These are phyloP conservation scores for Apostasia ramifera DNA, from an alignment of 106 monocot species.

Conservation along the genomic window DNA sequence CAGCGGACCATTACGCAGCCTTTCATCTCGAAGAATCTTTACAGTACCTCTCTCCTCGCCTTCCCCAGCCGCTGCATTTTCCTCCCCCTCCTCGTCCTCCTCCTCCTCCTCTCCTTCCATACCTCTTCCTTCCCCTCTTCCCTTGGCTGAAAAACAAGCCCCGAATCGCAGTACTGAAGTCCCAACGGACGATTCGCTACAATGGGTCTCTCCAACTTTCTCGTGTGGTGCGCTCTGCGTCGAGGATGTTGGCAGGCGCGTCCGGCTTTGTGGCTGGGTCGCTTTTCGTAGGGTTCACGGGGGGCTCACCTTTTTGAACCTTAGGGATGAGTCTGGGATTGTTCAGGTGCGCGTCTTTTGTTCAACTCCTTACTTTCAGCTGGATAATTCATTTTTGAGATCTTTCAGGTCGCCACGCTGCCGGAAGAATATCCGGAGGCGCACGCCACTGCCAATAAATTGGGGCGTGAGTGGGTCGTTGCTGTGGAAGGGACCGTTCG, in stretches of 20 bases:
- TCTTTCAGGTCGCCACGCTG: slow-evolving; percentile 63
- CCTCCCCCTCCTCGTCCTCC: slow-evolving; percentile 10
- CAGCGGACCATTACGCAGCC: not conserved
- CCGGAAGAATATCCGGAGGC: slow-evolving; percentile 75
- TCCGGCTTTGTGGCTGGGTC: slow-evolving; percentile 88
- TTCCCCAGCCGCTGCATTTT: slow-evolving; percentile 12
- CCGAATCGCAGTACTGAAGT: not conserved
- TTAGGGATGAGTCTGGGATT: slow-evolving; percentile 78
- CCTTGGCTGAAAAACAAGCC: slow-evolving; percentile 17
- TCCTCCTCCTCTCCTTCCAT: slow-evolving; percentile 10
- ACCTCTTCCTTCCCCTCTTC: slow-evolving; percentile 1
- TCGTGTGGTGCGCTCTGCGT: slow-evolving; percentile 65
- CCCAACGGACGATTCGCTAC: slow-evolving; percentile 19
- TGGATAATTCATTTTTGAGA: not conserved
- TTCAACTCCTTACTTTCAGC: not conserved
- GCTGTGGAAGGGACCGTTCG: slow-evolving; percentile 72
- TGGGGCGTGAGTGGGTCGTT: slow-evolving; percentile 85
- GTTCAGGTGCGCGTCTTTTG: slow-evolving; percentile 49
- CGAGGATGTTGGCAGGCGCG: slow-evolving; percentile 63
- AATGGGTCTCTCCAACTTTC: slow-evolving; percentile 62
- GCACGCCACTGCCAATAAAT: slow-evolving; percentile 53
- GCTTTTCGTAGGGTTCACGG: slow-evolving; percentile 82
- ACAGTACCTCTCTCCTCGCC: slow-evolving; percentile 3
- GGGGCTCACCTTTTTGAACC: slow-evolving; percentile 84
- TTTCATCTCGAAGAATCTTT: not conserved